Base-by-base conservation (phyloP, 2,329 filamentous ascomycete genomes). In the Monascus ruber region DNA sequence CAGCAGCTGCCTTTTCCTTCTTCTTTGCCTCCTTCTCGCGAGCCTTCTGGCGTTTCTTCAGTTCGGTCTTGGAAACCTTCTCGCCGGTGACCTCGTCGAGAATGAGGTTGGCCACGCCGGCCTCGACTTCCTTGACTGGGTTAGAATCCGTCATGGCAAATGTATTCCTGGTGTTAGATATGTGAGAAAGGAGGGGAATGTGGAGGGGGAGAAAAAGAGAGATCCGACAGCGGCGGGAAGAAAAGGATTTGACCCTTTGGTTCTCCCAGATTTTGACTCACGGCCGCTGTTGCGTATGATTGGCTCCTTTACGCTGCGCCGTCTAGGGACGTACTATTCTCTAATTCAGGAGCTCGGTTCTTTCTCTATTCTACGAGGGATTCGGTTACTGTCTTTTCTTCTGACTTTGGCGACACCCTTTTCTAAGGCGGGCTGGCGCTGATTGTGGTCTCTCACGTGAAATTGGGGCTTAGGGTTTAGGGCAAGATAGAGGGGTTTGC, bases 41-140 rank as follows among this genome's bases (percentile, higher is more conserved):
- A 60, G 81, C 75, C 85, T 98, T 98, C 71, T 88, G 78, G 56
- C 89, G 81, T 72, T 85, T 89, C 85, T 98, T 98, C 63, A 96
- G 72, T 69, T 88, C 82, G 10, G 79, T 77, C 79, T 88, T 88
- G 69, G 83, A 88, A 39, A 81, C 72, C 56, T 65, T 80, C 70
- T 98, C 91, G 55, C 91, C 91, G 9, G 91, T 96, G 47, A 88
- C 85, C 58, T 93, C 85, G 64, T 98, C 91, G 37, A 91, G 76
- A 64, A 88, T 76, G 51, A 94, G 74, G 68, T 89, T 85, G 56
- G 75, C 75, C 49, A 81, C 61, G 56, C 58, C 64, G 47, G 58
- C 62, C 48, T 67, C 62, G 47, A 73, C 70, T 48, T 66, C 62
- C 44, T 63, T 54, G 42, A 63, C 59, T 43, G 57, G 46, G 51